These are phyloP conservation scores for Chlamydomonas incerta DNA, from an alignment of 139 green algal genomes.

Conservation along the genomic window DNA sequence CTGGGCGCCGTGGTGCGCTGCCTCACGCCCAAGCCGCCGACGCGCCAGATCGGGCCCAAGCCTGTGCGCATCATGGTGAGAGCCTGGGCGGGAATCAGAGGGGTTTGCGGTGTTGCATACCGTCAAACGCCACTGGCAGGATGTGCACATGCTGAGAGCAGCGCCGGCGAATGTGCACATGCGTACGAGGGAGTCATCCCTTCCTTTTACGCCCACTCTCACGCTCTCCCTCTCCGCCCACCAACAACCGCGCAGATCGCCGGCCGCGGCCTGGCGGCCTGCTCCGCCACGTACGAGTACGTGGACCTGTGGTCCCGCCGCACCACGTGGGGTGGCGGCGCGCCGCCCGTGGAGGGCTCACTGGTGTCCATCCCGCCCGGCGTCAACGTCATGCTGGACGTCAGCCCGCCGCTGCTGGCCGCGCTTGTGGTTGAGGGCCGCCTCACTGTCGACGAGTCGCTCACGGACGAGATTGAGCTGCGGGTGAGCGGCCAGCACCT, in stretches of 20 bases:
- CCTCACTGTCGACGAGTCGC: conserved; percentile 64
- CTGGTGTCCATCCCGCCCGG: conserved; percentile 55
- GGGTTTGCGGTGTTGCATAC: no score
- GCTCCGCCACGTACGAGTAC: conserved; percentile 50
- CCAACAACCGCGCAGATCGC: background rate
- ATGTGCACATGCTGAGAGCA: no score
- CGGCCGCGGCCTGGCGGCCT: background rate
- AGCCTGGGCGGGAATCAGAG: no score
- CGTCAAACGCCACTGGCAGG: no score
- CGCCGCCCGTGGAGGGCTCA: conserved; percentile 60
- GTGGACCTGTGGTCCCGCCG: conserved; percentile 70
- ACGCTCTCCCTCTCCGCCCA: no score
- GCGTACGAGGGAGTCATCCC: no score
- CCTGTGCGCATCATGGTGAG: background rate
- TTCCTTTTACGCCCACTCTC: background rate
- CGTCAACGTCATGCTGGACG: conserved; percentile 70
- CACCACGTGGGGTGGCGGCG: conserved; percentile 70
- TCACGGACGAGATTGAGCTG: background rate
- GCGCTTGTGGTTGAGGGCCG: conserved; percentile 66
- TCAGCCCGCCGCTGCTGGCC: conserved; percentile 60
- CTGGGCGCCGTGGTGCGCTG: background rate
- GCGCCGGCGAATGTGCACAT: no score
- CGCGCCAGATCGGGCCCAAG: no score
- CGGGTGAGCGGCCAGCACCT: background rate
- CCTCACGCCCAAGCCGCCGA: no score